Evolutionary conservation across 169 alveolate species (phyloP).

Genomic region (Plasmodium blacklocki): DNA sequence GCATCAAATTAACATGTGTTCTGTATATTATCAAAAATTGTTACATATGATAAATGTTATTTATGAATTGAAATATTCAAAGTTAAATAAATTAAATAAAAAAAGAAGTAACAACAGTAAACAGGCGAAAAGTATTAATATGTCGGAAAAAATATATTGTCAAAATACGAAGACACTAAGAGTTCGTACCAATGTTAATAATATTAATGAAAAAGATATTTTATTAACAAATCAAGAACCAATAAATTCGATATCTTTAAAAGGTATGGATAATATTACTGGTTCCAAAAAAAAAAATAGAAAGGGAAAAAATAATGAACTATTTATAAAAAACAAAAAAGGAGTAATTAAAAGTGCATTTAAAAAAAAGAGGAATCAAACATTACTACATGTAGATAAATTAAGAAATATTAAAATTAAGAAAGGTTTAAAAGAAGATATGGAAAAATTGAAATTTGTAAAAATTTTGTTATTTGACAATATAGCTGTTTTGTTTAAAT

Average conservation of each 20-base stretch:
- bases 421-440: slow-evolving; percentile 26
- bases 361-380: slow-evolving; percentile 17
- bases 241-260: background rate
- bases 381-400: slow-evolving; percentile 9
- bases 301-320: background rate
- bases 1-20: slow-evolving; percentile 39
- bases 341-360: slow-evolving; percentile 11
- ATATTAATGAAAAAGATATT: background rate
- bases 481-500: slow-evolving; percentile 32
- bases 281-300: background rate
- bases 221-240: background rate
- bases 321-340: slow-evolving; percentile 1
- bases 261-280: background rate
- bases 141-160: background rate
- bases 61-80: background rate
- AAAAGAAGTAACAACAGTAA: background rate
- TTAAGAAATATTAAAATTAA: slow-evolving; percentile 33
- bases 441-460: slow-evolving; percentile 55
- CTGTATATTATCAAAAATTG: slow-evolving; percentile 27
- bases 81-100: background rate
- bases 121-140: background rate
- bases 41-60: slow-evolving; percentile 8
- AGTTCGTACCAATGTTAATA: background rate
- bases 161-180: background rate
- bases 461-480: slow-evolving; percentile 40